These are phyloP conservation scores for Zoysia pacifica DNA, from an alignment of 176 grass and related monocot species.

Conservation along the genomic window DNA sequence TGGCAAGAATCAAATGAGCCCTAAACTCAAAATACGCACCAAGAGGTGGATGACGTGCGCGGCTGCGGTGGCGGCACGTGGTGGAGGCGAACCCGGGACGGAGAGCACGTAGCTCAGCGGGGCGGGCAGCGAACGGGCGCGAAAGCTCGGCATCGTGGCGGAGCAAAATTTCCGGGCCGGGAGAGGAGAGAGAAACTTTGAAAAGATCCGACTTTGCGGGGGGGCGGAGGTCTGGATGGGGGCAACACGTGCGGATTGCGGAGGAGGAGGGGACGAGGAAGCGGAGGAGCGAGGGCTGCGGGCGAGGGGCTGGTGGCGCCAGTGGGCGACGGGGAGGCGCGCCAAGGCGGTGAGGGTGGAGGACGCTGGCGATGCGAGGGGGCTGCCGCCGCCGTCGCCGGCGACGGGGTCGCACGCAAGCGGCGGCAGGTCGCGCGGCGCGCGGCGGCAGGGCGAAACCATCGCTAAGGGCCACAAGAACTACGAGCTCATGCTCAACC, in stretches of 20 bases:
- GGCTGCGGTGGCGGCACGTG: constrained; percentile 32
- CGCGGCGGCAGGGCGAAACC: constrained; percentile 74
- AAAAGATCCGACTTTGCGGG: constrained; percentile 45
- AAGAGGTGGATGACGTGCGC: constrained; percentile 27
- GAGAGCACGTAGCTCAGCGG: constrained; percentile 34
- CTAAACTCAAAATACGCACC: neutral
- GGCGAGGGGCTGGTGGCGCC: neutral
- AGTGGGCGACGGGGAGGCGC: constrained; percentile 20
- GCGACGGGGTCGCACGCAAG: constrained; percentile 43
- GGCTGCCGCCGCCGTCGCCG: constrained; percentile 47
- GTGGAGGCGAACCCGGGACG: constrained; percentile 30
- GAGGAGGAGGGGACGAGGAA: constrained; percentile 21
- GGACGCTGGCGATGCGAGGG: constrained; percentile 54
- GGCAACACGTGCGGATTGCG: constrained; percentile 60
- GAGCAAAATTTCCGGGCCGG: constrained; percentile 47
- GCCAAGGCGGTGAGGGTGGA: constrained; percentile 56
- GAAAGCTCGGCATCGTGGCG: constrained; percentile 50
- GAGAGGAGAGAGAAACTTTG: constrained; percentile 57
- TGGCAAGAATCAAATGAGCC: no score
- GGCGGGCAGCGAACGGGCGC: constrained; percentile 43
- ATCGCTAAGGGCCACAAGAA: constrained; percentile 96
- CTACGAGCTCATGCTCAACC: constrained; percentile 99
- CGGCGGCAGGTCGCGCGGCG: constrained; percentile 42
- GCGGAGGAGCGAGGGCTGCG: constrained; percentile 31
- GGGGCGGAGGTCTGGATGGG: constrained; percentile 52